Conservation (phyloP, 176 grass and related monocot genomes). For the Avena eriantha region DNA sequence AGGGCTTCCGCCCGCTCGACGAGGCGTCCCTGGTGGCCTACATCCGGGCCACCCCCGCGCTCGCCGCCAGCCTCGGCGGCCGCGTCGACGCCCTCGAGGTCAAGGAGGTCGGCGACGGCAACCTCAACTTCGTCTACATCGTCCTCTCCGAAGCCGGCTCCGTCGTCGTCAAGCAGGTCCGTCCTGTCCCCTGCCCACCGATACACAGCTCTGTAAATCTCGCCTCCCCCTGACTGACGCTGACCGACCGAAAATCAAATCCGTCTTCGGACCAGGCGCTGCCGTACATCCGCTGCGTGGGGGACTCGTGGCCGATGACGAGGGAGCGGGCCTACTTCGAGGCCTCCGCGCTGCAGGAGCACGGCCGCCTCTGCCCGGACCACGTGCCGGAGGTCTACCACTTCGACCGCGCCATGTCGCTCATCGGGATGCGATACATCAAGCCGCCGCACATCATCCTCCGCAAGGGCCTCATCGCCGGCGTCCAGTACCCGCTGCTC, state of each 20-base stretch:
- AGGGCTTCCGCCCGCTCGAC: constrained; percentile 71
- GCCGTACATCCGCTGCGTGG: constrained; percentile 81
- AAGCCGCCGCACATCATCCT: constrained; percentile 87
- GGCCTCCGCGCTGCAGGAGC: constrained; percentile 62
- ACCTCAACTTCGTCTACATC: constrained; percentile 99
- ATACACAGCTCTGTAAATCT: background rate
- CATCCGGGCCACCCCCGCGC: constrained; percentile 74
- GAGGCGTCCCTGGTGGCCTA: constrained; percentile 76
- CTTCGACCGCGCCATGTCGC: constrained; percentile 82
- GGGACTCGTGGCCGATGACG: constrained; percentile 88
- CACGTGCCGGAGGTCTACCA: constrained; percentile 93
- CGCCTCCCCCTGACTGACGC: background rate
- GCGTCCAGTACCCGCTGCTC: constrained; percentile 80
- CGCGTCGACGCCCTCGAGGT: constrained; percentile 53
- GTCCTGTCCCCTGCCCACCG: background rate
- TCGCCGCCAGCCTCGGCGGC: constrained; percentile 60
- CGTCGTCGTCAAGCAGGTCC: constrained; percentile 87
- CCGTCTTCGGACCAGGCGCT: constrained; percentile 57
- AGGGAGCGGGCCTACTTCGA: constrained; percentile 96
- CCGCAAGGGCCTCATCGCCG: constrained; percentile 92
- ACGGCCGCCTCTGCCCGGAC: constrained; percentile 73
- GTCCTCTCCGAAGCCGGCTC: constrained; percentile 68
- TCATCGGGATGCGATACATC: constrained; percentile 93
- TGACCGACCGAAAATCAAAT: background rate
- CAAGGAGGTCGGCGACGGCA: constrained; percentile 93